Percentiles rank a stretch among this genome's conserved stretches.
These are phyloP conservation scores for Penicillium paneum DNA, from an alignment of 2,329 filamentous ascomycete genomes.

Conservation along the genomic window DNA sequence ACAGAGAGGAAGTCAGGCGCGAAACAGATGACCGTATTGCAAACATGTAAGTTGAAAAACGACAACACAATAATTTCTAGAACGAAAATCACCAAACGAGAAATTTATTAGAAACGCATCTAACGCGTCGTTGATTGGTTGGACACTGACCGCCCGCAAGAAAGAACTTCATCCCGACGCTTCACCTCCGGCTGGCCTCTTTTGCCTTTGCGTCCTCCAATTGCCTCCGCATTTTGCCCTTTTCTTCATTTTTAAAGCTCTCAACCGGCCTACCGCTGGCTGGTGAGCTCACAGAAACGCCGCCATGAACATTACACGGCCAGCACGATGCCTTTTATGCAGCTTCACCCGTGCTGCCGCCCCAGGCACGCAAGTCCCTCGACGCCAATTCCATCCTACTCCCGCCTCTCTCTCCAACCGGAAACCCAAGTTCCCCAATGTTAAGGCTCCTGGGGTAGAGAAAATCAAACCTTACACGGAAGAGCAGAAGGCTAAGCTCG, in stretches of 20 bases:
- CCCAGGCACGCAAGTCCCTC: slow-evolving; percentile 41
- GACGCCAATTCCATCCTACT: slow-evolving; percentile 50
- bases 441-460: slow-evolving; percentile 34
- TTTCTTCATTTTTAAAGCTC: slow-evolving; percentile 12
- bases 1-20: slow-evolving; percentile 9
- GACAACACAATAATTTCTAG: slow-evolving; percentile 10
- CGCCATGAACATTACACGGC: slow-evolving; percentile 50
- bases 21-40: slow-evolving; percentile 11
- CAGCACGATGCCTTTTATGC: slow-evolving; percentile 52
- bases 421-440: slow-evolving; percentile 40
- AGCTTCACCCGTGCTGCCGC: slow-evolving; percentile 43
- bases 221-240: slow-evolving; percentile 13
- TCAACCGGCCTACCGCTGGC: slow-evolving; percentile 27
- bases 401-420: slow-evolving; percentile 37
- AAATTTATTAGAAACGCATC: slow-evolving; percentile 28
- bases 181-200: slow-evolving; percentile 14
- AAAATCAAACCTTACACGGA: slow-evolving; percentile 60
- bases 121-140: slow-evolving; percentile 20
- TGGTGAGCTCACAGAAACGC: slow-evolving; percentile 23
- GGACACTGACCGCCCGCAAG: slow-evolving; percentile 24
- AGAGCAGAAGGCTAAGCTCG: slow-evolving; percentile 62
- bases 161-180: slow-evolving; percentile 28
- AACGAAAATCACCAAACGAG: slow-evolving; percentile 16
- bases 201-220: slow-evolving; percentile 13
- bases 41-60: slow-evolving; percentile 21